phyloP scores from a whole-genome alignment of 2,329 filamentous ascomycete genomes.

The Pseudogymnoascus sp. region DNA sequence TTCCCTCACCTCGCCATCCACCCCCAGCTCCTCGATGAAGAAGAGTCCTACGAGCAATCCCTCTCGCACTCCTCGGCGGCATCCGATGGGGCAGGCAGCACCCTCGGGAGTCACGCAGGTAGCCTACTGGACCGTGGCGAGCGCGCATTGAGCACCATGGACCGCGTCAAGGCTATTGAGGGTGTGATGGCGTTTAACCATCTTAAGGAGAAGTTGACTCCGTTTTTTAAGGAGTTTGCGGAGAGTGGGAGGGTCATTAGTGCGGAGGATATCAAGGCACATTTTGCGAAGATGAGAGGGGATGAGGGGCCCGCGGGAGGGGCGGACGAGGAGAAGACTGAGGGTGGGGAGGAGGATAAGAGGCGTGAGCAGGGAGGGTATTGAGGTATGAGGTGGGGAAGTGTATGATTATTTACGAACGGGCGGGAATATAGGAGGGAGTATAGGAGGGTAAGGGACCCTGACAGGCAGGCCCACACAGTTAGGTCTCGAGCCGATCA shows the following conservation, averaged over 20 bases:
- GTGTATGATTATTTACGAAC: slow-evolving; percentile 6
- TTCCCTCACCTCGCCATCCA: slow-evolving; percentile 63
- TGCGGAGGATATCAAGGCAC: slow-evolving; percentile 91
- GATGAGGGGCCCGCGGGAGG: slow-evolving; percentile 51
- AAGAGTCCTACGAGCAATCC: slow-evolving; percentile 88
- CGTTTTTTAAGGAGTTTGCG: slow-evolving; percentile 87
- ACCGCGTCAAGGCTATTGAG: slow-evolving; percentile 87
- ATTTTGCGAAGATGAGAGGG: slow-evolving; percentile 89
- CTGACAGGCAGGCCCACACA: not conserved
- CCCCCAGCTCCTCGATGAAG: slow-evolving; percentile 81
- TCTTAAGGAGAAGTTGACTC: slow-evolving; percentile 90
- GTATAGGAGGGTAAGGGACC: not conserved
- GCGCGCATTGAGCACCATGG: slow-evolving; percentile 81
- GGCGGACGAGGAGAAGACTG: slow-evolving; percentile 18
- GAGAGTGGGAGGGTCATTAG: slow-evolving; percentile 82
- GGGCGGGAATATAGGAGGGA: not conserved
- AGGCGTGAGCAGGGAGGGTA: slow-evolving; percentile 39
- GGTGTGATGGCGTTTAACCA: slow-evolving; percentile 98
- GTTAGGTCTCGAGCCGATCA: not conserved
- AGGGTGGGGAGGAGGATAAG: slow-evolving; percentile 26
- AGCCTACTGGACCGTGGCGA: slow-evolving; percentile 87
- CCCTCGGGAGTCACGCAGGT: slow-evolving; percentile 54
- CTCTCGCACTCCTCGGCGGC: slow-evolving; percentile 58
- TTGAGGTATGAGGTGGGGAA: slow-evolving; percentile 12
- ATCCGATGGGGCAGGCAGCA: slow-evolving; percentile 43